Base-by-base conservation (phyloP, 1,139 yeast species). In the Meyerozyma carpophila region DNA sequence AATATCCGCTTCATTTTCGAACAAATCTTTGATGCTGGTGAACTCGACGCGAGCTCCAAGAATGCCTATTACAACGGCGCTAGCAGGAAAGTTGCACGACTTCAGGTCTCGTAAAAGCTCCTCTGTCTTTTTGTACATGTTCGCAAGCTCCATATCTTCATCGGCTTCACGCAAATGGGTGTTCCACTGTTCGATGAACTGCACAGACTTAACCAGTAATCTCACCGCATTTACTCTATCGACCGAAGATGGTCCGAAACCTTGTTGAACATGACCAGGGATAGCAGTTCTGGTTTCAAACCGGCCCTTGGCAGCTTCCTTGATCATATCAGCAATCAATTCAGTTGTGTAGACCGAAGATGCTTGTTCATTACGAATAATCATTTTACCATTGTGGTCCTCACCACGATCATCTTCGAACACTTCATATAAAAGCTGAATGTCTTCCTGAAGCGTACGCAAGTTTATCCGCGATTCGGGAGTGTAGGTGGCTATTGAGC, bases 401-500 rank as follows among this genome's bases (percentile, higher is more conserved):
- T 85, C 82, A 46, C 98, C 98, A 52, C 82, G 76, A 57, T 91
- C 95, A 45, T 73, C 68, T 26, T 76, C 77, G 62, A 87, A 93
- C 16, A 84, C 79, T 50, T 80, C 81, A 50, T 77, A 79, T 57
- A 91, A 73, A 47, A 81, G 77, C 47, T 77, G 79, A 50, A 90
- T 83, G 60, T 91, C 97, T 52, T 82, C 79, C 52, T 86, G 86
- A 51, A 93, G 68, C 55, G 83, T 85, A 41, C 75, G 74, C 55
- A 93, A 73, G 36, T 82, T 70, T 47, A 91, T 84, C 43, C 89
- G 87, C 51, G 84, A 82, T 63, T 93, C 98, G 11, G 98, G 98
- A 16, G 90, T 88, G 63, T 91, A 93, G 7, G 93, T 87, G 8
- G 95, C 95, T 52, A 86, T 82, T 2, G 98, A 95, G 47, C 98